A percentile compares a stretch with the other conserved stretches of the same genome.
phyloP scores from a whole-genome alignment of 768 basidiomycete species.

The Vararia minispora region DNA sequence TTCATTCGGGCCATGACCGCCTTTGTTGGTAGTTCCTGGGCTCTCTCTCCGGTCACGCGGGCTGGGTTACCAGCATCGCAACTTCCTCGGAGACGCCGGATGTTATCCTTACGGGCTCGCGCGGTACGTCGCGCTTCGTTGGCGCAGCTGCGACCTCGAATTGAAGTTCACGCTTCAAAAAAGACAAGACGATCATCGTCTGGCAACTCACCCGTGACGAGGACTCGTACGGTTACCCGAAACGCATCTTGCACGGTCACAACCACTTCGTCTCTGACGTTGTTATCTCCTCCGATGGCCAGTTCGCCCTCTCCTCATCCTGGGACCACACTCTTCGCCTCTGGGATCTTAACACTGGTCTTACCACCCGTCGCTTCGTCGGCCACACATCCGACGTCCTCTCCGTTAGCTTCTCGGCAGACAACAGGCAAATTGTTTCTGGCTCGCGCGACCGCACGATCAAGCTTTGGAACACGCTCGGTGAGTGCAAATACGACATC shows the following conservation, averaged over 20 bases:
- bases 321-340: conserved; percentile 99
- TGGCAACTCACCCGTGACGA: conserved; percentile 97
- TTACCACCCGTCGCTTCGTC: conserved; percentile 93
- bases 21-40: too few relatives aligned
- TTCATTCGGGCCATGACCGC: too few relatives aligned
- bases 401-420: conserved; percentile 98
- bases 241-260: conserved; percentile 95
- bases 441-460: conserved; percentile 95
- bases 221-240: conserved; percentile 88
- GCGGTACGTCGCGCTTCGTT: conserved; percentile 68
- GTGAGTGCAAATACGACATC: conserved; percentile 99
- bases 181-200: conserved; percentile 99
- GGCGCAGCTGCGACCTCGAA: conserved; percentile 3
- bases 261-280: conserved; percentile 99
- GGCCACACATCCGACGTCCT: conserved; percentile 97
- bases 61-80: conserved; percentile 98
- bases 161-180: conserved; percentile 12
- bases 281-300: conserved; percentile 97
- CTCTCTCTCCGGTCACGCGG: conserved; percentile 85
- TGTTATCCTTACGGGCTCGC: conserved; percentile 96
- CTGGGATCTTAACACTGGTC: conserved; percentile 98
- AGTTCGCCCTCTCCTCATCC: conserved; percentile 97
- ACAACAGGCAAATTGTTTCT: conserved; percentile 99
- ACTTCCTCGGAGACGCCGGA: conserved; percentile 98
- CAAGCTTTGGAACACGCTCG: conserved; percentile 99